phyloP scores from a whole-genome alignment of 2,329 filamentous ascomycete species.

The Shiraia bambusicola region DNA sequence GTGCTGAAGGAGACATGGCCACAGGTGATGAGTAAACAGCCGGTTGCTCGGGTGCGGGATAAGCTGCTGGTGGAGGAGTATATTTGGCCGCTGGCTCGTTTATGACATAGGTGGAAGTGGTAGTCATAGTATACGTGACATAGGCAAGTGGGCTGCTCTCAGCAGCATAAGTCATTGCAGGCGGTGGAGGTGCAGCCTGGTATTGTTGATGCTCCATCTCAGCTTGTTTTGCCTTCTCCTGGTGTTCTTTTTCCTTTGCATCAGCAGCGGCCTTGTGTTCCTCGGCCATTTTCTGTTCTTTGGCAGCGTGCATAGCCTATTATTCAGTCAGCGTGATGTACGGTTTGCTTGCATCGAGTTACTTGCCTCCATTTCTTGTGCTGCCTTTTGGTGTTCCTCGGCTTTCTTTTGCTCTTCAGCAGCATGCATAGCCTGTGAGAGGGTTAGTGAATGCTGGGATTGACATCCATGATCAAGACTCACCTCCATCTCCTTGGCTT shows the following conservation, averaged over 20 bases:
- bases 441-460: neutral
- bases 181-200: neutral
- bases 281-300: neutral
- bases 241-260: conserved; percentile 1
- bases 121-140: neutral
- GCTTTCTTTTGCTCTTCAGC: conserved; percentile 8
- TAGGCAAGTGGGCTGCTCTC: neutral
- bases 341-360: neutral
- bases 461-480: neutral
- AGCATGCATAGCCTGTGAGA: conserved; percentile 14
- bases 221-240: conserved; percentile 4
- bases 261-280: neutral
- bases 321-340: too few species aligned
- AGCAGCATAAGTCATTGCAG: neutral
- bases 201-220: conserved; percentile 3
- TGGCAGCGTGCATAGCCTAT: neutral
- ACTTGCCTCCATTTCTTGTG: conserved; percentile 4
- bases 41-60: neutral
- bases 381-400: conserved; percentile 7
- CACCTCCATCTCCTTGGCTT: conserved; percentile 10
- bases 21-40: neutral
- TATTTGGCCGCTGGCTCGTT: neutral
- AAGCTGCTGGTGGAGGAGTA: neutral
- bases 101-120: neutral
- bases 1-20: neutral